Base-by-base conservation (phyloP, 2,329 filamentous ascomycete species). In the Penicillium sp. region DNA sequence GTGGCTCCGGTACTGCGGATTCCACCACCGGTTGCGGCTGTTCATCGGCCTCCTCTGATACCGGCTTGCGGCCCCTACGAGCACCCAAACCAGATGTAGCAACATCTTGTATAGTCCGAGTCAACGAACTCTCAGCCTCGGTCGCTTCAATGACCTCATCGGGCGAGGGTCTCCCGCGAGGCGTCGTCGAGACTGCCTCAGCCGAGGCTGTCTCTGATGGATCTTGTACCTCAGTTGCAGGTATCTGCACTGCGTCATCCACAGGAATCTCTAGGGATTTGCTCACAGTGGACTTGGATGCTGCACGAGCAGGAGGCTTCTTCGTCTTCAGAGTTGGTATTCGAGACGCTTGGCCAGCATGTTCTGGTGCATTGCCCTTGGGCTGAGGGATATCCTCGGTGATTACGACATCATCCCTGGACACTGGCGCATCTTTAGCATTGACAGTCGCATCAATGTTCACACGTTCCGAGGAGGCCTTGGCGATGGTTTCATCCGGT, bases 1-100 rank as follows among this genome's bases (percentile, higher is more conserved):
- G 53, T 39, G 51, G 41, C 6, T 48, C 41, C 16, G 42, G 29
- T 29, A 46, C 16, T 40, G 41, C 50, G n/a, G 50, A 28, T 46
- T 50, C 50, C n/a, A 52, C 34, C 10, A 50, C 34, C 14, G 12
- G 13, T 18, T 45, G 38, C 3, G 16, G 16, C 11, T 46, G 41
- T 12, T 54, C 52, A 34, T 54, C 52, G 30, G 46, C 41, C 39
- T 46, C 59, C 19, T 31, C 18, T 27, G 40, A 37, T 27, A 30
- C 41, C 8, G 46, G 47, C 14, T 52, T 53, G 18, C 46, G 56
- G 16, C 42, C 42, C 16, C 35, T 30, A 18, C 41, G 36, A 33
- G 37, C 18, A n/a, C 18, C 19, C 12, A 9, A 43, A 27, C 33
- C 18, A 1, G 31, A 25, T 14, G 51, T 35, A 10, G 42, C 28